A percentile compares a stretch with the other conserved stretches of the same genome.
phyloP scores from a whole-genome alignment of 495 filamentous ascomycete genomes.

The Podospora appendiculata region DNA sequence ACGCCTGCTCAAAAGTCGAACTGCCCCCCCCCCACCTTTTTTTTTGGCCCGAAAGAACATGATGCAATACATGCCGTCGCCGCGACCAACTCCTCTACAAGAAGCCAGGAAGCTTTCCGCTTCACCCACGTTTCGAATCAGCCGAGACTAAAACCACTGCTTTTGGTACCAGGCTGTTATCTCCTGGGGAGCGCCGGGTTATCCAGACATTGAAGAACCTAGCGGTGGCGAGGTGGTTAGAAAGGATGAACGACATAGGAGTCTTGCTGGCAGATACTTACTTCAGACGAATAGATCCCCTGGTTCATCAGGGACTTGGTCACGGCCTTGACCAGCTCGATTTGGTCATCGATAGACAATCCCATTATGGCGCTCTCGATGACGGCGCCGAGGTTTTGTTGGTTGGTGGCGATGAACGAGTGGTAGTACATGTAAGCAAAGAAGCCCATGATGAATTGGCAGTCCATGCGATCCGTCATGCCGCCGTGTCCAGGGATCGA shows the following conservation, averaged over 20 bases:
- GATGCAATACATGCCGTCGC: too few relatives aligned
- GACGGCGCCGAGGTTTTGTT: constrained; percentile 71
- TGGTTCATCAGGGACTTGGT: constrained; percentile 83
- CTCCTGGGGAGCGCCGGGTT: neutral
- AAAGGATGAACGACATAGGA: neutral
- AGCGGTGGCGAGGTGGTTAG: neutral
- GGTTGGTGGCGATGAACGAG: constrained; percentile 87
- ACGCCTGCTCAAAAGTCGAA: too few relatives aligned
- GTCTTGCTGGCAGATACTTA: neutral
- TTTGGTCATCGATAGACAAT: constrained; percentile 72
- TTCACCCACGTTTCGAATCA: neutral
- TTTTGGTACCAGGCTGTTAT: neutral
- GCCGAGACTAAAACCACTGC: neutral
- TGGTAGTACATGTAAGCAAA: constrained; percentile 98
- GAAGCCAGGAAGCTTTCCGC: too few relatives aligned
- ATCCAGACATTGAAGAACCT: neutral
- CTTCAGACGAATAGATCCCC: constrained; percentile 32
- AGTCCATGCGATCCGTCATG: constrained; percentile 99
- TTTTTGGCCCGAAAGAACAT: too few relatives aligned
- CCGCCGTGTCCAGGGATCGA: constrained; percentile 96
- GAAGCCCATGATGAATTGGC: constrained; percentile 99
- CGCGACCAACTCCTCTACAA: too few relatives aligned
- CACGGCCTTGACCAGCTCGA: constrained; percentile 78
- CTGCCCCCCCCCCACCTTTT: too few relatives aligned
- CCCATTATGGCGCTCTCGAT: constrained; percentile 86